A percentile compares a stretch with the other conserved stretches of the same genome.
These are phyloP conservation scores for Inga oerstediana DNA, from an alignment of 306 rosid genomes.

Conservation along the genomic window DNA sequence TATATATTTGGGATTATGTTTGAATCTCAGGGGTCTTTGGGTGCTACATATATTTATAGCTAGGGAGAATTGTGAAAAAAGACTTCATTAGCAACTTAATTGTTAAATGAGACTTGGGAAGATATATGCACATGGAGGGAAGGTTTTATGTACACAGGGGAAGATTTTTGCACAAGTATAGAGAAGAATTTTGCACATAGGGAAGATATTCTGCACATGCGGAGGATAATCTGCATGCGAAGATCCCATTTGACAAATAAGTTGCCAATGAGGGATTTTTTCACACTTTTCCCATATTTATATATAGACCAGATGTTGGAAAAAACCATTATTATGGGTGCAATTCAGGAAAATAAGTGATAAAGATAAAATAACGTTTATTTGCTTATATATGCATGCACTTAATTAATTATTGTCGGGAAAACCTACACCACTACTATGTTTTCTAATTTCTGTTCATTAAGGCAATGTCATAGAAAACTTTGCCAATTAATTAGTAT, in stretches of 20 bases:
- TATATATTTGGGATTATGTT: constrained; percentile 32
- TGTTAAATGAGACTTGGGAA: too few relatives aligned
- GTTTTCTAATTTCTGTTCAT: background rate
- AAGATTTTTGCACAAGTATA: too few relatives aligned
- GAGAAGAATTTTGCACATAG: too few relatives aligned
- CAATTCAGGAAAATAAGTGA: constrained; percentile 23
- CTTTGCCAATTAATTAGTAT: background rate
- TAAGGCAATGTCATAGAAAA: background rate
- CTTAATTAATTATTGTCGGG: background rate
- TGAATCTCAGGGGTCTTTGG: constrained; percentile 19
- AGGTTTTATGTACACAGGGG: too few relatives aligned
- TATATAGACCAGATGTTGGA: constrained; percentile 7
- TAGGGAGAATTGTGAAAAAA: too few relatives aligned
- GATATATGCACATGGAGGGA: too few relatives aligned
- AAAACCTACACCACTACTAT: background rate
- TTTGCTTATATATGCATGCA: constrained; percentile 16
- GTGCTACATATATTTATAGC: constrained; percentile 18
- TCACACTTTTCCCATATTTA: background rate
- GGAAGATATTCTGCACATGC: too few relatives aligned
- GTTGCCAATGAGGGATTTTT: too few relatives aligned
- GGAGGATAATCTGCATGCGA: too few relatives aligned
- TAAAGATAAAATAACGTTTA: constrained; percentile 19
- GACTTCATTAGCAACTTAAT: too few relatives aligned
- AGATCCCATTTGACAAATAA: too few relatives aligned
- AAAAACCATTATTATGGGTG: constrained; percentile 2